Percentiles rank a stretch among this genome's conserved stretches.
Conservation (phyloP, 192 early-diverging fungal species). For the Chytriomyces sp. region DNA sequence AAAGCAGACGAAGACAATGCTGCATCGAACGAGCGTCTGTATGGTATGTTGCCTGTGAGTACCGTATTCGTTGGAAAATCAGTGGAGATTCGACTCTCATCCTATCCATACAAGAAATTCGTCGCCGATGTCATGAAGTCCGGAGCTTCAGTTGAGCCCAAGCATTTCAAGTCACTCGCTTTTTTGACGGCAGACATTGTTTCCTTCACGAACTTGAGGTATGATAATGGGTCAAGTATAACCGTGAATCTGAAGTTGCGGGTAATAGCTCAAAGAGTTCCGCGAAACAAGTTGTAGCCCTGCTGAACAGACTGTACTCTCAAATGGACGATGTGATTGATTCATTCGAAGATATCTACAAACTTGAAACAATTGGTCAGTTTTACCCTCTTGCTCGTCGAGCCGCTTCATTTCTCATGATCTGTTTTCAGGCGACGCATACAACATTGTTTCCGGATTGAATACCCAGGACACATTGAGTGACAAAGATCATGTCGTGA, state of each 20-base stretch:
- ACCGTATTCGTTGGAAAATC: background rate
- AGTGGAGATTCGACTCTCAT: background rate
- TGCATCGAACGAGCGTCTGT: conserved; percentile 43
- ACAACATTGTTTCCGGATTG: conserved; percentile 46
- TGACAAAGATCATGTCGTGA: conserved; percentile 35
- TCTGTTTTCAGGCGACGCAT: conserved; percentile 41
- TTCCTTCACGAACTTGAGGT: conserved; percentile 48
- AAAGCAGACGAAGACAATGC: conserved; percentile 50
- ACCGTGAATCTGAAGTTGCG: background rate
- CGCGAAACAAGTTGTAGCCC: conserved; percentile 43
- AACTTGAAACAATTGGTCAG: conserved; percentile 49
- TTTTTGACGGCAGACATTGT: conserved; percentile 49
- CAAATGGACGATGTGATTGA: conserved; percentile 46
- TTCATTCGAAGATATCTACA: conserved; percentile 48
- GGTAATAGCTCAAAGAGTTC: conserved; percentile 29
- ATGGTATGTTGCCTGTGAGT: conserved; percentile 47
- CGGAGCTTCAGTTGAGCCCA: conserved; percentile 38
- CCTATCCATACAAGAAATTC: conserved; percentile 26
- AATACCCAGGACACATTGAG: conserved; percentile 34
- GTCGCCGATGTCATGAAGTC: conserved; percentile 52
- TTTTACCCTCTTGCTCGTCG: background rate
- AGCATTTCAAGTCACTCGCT: conserved; percentile 42
- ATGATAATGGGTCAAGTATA: background rate
- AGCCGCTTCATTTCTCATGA: background rate
- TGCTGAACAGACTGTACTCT: conserved; percentile 51